Conservation (phyloP, 345 rosid genomes). For the Noccaea caerulescens region DNA sequence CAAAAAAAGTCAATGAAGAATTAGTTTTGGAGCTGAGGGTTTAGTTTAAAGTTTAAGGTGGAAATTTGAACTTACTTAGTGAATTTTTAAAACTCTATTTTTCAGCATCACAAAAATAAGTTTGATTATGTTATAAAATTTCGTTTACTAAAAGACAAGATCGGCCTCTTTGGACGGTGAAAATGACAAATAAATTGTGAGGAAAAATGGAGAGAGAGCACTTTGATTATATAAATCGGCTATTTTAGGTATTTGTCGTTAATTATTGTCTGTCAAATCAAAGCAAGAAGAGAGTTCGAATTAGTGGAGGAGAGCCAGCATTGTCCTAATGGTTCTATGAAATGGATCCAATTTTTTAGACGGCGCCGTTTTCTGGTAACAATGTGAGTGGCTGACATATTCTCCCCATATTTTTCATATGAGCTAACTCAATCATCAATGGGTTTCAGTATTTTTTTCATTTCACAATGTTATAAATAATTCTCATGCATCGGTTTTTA, state of each 20-base stretch:
- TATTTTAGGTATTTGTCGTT: not conserved
- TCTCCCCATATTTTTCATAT: slow-evolving; percentile 7
- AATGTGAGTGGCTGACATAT: not conserved
- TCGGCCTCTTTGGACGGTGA: slow-evolving; percentile 38
- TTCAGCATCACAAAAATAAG: not conserved
- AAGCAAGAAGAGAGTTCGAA: slow-evolving; percentile 7
- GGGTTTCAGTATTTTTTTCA: not conserved
- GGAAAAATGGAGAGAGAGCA: slow-evolving; percentile 4
- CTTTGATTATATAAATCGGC: not conserved
- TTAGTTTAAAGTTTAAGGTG: no score
- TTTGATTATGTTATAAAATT: not conserved
- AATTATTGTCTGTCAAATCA: slow-evolving; percentile 27
- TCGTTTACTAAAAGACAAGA: not conserved
- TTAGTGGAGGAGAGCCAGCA: not conserved
- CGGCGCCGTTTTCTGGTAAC: slow-evolving; percentile 38
- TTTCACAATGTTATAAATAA: not conserved
- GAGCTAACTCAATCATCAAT: not conserved
- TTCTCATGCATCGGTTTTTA: not conserved
- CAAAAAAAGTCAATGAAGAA: no score
- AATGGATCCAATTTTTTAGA: not conserved
- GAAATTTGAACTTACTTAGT: no score
- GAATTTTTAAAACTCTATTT: not conserved
- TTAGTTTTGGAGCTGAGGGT: not conserved
- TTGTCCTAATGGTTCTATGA: not conserved
- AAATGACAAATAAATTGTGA: not conserved